phyloP scores from a whole-genome alignment of 129 eudicot species.

The Ambrosia artemisiifolia region DNA sequence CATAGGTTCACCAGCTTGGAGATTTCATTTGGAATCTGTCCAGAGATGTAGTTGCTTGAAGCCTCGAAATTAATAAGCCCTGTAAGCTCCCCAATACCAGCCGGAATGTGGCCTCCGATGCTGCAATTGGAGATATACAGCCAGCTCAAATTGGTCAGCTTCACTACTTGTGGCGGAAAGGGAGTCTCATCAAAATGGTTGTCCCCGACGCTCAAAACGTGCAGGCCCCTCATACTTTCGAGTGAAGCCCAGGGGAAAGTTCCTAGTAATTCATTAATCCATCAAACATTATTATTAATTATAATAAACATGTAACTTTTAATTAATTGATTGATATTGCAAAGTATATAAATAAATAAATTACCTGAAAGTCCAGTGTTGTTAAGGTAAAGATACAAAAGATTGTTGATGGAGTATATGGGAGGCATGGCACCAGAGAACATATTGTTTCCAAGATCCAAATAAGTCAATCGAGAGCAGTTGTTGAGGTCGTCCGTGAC shows the following conservation, averaged over 20 bases:
- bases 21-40: slow-evolving; percentile 63
- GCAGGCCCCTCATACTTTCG: slow-evolving; percentile 40
- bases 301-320: too few relatives aligned
- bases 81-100: slow-evolving; percentile 57
- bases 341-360: too few relatives aligned
- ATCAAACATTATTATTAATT: too few relatives aligned
- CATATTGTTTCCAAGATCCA: slow-evolving; percentile 73
- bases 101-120: slow-evolving; percentile 66
- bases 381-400: slow-evolving; percentile 51
- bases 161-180: slow-evolving; percentile 48
- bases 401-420: slow-evolving; percentile 43
- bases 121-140: slow-evolving; percentile 76
- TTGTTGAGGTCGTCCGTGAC: slow-evolving; percentile 36
- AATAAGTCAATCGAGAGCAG: slow-evolving; percentile 50
- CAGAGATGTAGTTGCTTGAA: slow-evolving; percentile 45
- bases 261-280: slow-evolving; percentile 29
- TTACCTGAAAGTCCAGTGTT: slow-evolving; percentile 53
- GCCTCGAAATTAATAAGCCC: slow-evolving; percentile 59
- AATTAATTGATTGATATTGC: too few relatives aligned
- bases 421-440: slow-evolving; percentile 60
- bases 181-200: slow-evolving; percentile 53
- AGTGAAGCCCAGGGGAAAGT: slow-evolving; percentile 72
- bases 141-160: slow-evolving; percentile 53
- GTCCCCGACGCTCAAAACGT: slow-evolving; percentile 70
- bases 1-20: slow-evolving; percentile 49